A percentile compares a stretch with the other conserved stretches of the same genome.
Conservation (phyloP, 2,329 filamentous ascomycete genomes). For the Nothomitra cinnamomea region DNA sequence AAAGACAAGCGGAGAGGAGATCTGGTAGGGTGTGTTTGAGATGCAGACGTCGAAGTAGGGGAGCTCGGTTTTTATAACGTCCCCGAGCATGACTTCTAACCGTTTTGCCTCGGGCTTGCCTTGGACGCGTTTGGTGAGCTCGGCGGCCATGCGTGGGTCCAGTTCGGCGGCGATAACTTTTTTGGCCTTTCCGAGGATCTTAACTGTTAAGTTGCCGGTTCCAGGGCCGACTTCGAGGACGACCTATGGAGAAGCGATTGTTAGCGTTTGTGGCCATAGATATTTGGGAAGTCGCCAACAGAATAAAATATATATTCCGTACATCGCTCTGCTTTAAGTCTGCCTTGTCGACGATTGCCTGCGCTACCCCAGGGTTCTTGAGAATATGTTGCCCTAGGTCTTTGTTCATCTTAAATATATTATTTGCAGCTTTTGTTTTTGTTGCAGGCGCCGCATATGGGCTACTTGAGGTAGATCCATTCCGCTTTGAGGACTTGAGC, state of each 20-base stretch:
- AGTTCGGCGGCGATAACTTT: conserved; percentile 76
- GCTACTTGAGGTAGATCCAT: conserved; percentile 24
- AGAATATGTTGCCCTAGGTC: conserved; percentile 81
- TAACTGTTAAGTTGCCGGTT: conserved; percentile 74
- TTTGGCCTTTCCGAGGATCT: conserved; percentile 76
- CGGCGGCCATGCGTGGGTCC: conserved; percentile 91
- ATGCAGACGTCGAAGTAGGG: conserved; percentile 74
- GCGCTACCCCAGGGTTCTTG: conserved; percentile 75
- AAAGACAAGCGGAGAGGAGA: conserved; percentile 84
- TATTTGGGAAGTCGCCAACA: too few relatives aligned
- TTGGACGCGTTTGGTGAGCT: conserved; percentile 85
- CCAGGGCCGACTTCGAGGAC: conserved; percentile 89
- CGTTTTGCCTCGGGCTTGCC: conserved; percentile 71
- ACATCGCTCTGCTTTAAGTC: conserved; percentile 73
- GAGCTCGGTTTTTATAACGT: conserved; percentile 78
- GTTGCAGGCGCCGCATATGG: conserved; percentile 25
- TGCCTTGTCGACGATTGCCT: conserved; percentile 72
- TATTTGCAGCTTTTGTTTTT: conserved; percentile 44
- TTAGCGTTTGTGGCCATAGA: conserved; percentile 4
- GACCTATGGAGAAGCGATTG: conserved; percentile 26
- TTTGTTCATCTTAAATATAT: conserved; percentile 95
- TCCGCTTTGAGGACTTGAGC: conserved; percentile 34
- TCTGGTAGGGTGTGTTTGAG: conserved; percentile 62
- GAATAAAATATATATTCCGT: too few relatives aligned
- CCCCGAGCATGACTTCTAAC: conserved; percentile 75